Evolutionary conservation across 495 filamentous ascomycete genomes (phyloP).

Genomic region (Daldinia loculata): DNA sequence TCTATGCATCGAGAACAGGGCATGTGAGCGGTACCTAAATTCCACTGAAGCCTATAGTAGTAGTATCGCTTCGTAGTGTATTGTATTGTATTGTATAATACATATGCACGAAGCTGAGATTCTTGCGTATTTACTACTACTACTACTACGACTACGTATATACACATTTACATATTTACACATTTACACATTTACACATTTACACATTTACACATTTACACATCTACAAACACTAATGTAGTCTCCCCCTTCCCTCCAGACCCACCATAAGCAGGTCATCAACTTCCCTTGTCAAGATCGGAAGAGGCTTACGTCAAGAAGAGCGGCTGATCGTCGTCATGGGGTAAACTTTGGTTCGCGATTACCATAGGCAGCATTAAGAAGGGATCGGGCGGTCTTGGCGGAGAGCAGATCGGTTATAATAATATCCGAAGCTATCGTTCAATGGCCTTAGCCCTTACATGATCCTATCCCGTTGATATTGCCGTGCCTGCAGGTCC

Average conservation of each 20-base stretch:
- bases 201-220: neutral
- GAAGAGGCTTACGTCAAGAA: slow-evolving; percentile 40
- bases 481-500: slow-evolving; percentile 15
- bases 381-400: slow-evolving; percentile 23
- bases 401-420: slow-evolving; percentile 28
- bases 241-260: slow-evolving; percentile 2
- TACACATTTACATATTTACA: neutral
- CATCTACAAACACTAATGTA: neutral
- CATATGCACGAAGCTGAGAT: slow-evolving; percentile 33
- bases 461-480: slow-evolving; percentile 25
- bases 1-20: slow-evolving; percentile 35
- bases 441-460: slow-evolving; percentile 37
- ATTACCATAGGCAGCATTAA: slow-evolving; percentile 11
- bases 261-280: slow-evolving; percentile 30
- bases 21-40: slow-evolving; percentile 42
- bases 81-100: slow-evolving; percentile 13
- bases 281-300: slow-evolving; percentile 37
- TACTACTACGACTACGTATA: neutral
- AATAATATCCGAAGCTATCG: slow-evolving; percentile 30
- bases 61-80: slow-evolving; percentile 12
- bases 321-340: slow-evolving; percentile 39
- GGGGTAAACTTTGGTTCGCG: slow-evolving; percentile 17
- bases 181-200: neutral
- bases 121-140: slow-evolving; percentile 9
- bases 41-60: neutral